phyloP scores from a whole-genome alignment of 2,329 filamentous ascomycete genomes.

The Botrytis paeoniae region DNA sequence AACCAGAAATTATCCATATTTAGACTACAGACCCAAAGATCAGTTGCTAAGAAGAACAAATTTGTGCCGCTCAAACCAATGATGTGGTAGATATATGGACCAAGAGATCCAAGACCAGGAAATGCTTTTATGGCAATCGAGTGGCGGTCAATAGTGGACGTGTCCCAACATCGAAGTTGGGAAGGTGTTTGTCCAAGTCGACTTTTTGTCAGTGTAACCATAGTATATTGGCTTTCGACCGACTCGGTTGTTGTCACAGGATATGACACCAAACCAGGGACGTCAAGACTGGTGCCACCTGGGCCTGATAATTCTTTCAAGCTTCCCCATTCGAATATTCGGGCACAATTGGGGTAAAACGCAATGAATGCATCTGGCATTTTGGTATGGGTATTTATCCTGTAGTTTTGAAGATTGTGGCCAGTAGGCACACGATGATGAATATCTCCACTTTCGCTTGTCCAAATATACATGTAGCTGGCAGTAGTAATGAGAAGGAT shows the following conservation, averaged over 20 bases:
- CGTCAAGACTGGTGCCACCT: not conserved
- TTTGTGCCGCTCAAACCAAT: not conserved
- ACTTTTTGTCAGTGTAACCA: not conserved
- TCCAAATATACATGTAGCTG: not conserved
- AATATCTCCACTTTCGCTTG: not conserved
- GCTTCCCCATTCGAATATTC: not conserved
- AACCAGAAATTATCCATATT: not conserved
- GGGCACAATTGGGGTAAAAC: not conserved
- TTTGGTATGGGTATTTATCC: not conserved
- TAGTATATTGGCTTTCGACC: not conserved
- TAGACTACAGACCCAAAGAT: not conserved
- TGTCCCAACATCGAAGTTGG: not conserved
- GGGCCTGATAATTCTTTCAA: not conserved
- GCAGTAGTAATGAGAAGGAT: not conserved
- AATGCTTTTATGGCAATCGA: not conserved
- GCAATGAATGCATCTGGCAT: not conserved
- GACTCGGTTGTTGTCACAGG: not conserved
- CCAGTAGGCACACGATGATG: not conserved
- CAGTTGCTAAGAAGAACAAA: not conserved
- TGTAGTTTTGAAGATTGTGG: not conserved
- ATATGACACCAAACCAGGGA: not conserved
- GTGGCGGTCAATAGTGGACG: not conserved
- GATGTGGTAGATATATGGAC: not conserved
- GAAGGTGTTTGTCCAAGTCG: not conserved
- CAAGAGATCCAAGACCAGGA: not conserved